Conservation (phyloP, 192 early-diverging fungal species). For the Dissophora globulifera region DNA sequence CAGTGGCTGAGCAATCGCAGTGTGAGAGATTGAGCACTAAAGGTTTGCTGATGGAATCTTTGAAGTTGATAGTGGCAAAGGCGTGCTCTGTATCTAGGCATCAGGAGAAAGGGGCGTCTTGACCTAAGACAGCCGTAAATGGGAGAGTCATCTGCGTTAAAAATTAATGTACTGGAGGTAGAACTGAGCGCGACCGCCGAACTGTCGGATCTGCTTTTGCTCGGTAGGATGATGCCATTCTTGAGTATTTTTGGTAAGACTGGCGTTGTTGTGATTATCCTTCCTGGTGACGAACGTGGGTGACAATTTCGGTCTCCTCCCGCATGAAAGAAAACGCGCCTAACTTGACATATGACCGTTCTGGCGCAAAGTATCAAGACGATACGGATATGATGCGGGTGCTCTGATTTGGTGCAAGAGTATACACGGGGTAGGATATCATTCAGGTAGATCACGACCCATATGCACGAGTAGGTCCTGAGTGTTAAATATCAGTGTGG, state of each 20-base stretch:
- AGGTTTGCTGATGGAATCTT: slow-evolving; percentile 2
- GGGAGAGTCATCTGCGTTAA: slow-evolving; percentile 35
- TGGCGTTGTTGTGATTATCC: slow-evolving; percentile 16
- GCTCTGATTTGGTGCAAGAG: no score
- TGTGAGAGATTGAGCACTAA: slow-evolving; percentile 17
- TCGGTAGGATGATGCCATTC: slow-evolving; percentile 23
- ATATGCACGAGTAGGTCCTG: no score
- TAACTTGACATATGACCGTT: no score
- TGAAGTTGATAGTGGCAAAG: slow-evolving; percentile 16
- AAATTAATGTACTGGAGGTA: slow-evolving; percentile 39
- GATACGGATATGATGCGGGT: no score
- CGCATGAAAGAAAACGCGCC: no score
- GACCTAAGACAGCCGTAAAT: slow-evolving; percentile 30
- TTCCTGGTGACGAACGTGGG: no score
- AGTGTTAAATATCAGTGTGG: no score
- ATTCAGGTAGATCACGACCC: no score
- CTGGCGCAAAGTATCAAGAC: no score
- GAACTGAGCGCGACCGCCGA: slow-evolving; percentile 40
- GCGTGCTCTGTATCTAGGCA: background rate
- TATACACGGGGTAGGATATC: no score
- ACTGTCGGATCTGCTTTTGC: slow-evolving; percentile 11
- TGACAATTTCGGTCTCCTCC: no score
- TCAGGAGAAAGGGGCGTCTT: slow-evolving; percentile 31
- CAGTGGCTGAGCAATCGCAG: slow-evolving; percentile 7
- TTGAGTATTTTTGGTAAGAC: slow-evolving; percentile 19